A percentile compares a stretch with the other conserved stretches of the same genome.
Evolutionary conservation across 179 eudicot genomes (phyloP).

Genomic region (Silene coronaria): DNA sequence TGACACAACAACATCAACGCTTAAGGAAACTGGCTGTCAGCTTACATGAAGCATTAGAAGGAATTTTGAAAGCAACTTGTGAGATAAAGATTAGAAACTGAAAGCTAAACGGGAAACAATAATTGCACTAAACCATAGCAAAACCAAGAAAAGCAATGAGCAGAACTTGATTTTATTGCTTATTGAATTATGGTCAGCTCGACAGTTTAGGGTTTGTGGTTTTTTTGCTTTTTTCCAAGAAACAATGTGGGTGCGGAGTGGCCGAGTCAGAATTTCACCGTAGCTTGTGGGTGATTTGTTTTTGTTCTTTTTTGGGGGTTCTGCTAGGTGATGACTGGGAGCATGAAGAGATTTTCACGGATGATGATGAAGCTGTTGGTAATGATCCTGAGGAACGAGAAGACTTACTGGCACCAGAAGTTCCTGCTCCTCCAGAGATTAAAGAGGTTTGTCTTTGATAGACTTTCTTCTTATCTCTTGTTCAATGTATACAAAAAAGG

Average conservation of each 20-base stretch:
- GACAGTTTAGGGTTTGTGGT: no score
- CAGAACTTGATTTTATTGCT: not conserved
- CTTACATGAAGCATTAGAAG: no score
- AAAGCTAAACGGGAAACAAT: no score
- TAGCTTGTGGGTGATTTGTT: conserved; percentile 3
- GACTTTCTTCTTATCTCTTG: not conserved
- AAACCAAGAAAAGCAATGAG: not conserved
- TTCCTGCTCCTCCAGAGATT: conserved; percentile 97
- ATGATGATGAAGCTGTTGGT: conserved; percentile 88
- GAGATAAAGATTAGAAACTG: no score
- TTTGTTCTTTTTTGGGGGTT: not conserved
- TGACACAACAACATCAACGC: no score
- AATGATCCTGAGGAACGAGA: conserved; percentile 81
- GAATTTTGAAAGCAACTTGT: no score
- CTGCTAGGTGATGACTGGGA: conserved; percentile 94
- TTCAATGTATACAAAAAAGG: not conserved
- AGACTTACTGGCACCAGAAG: conserved; percentile 79
- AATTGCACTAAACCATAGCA: no score
- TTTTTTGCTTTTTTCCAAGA: not conserved
- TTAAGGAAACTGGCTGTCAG: no score
- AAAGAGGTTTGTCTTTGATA: conserved; percentile 50
- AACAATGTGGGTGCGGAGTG: not conserved
- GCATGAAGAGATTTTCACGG: conserved; percentile 94
- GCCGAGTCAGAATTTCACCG: not conserved
- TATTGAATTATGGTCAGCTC: not conserved